Percentiles rank a stretch among this genome's conserved stretches.
Conservation (phyloP, 2,329 filamentous ascomycete genomes). For the Trichoderma koningii region DNA sequence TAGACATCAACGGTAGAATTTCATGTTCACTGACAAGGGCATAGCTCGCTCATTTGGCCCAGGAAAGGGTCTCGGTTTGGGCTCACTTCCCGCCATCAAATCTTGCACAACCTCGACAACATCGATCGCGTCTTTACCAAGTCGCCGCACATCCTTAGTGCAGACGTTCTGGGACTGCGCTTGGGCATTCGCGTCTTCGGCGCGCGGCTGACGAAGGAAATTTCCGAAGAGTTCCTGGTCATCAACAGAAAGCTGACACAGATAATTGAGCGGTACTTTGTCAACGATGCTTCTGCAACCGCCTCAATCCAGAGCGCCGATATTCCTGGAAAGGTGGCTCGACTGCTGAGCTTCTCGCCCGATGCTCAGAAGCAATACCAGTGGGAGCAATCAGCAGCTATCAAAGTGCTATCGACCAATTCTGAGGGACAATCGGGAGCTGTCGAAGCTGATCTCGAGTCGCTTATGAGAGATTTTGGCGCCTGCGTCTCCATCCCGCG, state of each 20-base stretch:
- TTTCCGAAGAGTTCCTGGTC: neutral
- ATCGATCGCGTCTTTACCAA: constrained; percentile 30
- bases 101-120: constrained; percentile 29
- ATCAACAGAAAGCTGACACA: constrained; percentile 25
- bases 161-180: constrained; percentile 26
- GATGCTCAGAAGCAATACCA: constrained; percentile 20
- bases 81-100: constrained; percentile 30
- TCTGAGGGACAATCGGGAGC: neutral
- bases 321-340: constrained; percentile 27
- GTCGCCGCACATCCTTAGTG: constrained; percentile 26
- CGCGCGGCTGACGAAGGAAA: constrained; percentile 6
- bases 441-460: constrained; percentile 21
- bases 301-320: constrained; percentile 29
- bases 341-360: constrained; percentile 30
- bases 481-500: constrained; percentile 32
- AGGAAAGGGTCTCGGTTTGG: constrained; percentile 30
- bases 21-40: neutral
- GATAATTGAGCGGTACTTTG: constrained; percentile 30
- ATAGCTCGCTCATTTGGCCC: constrained; percentile 2
- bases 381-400: constrained; percentile 31
- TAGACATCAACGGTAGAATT: too few relatives aligned
- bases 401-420: constrained; percentile 1
- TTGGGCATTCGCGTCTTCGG: constrained; percentile 31
- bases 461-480: constrained; percentile 31
- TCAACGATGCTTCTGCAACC: constrained; percentile 32